A percentile compares a stretch with the other conserved stretches of the same genome.
These are phyloP conservation scores for Fusarium abutilonis DNA, from an alignment of 2,329 filamentous ascomycete genomes.

Conservation along the genomic window DNA sequence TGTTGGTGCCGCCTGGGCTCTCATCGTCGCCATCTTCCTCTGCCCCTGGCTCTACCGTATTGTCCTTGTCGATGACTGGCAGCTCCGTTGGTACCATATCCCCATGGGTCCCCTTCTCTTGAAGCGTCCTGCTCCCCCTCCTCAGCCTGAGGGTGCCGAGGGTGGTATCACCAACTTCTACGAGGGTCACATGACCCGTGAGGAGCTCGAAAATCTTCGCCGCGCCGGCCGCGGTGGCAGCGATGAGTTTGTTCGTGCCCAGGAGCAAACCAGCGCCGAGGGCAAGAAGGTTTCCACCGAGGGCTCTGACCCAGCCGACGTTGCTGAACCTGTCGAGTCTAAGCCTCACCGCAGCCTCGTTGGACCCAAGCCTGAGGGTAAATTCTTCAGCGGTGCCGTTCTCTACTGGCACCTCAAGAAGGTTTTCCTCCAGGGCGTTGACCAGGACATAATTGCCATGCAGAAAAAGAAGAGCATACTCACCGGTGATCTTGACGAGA, in stretches of 20 bases:
- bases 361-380: constrained; percentile 36
- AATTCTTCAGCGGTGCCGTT: constrained; percentile 11
- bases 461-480: constrained; percentile 59
- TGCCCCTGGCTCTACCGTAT: constrained; percentile 68
- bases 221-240: constrained; percentile 46
- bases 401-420: constrained; percentile 45
- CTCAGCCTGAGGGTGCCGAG: constrained; percentile 75
- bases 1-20: constrained; percentile 59
- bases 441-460: constrained; percentile 44
- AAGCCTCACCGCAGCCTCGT: constrained; percentile 35
- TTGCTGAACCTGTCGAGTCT: constrained; percentile 15
- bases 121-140: constrained; percentile 52
- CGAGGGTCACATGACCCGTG: constrained; percentile 63
- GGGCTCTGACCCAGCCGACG: background rate
- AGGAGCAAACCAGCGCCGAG: constrained; percentile 27
- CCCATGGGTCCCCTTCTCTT: constrained; percentile 63
- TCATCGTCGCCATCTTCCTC: constrained; percentile 63
- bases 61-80: constrained; percentile 69
- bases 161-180: constrained; percentile 64
- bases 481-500: constrained; percentile 61
- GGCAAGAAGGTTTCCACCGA: constrained; percentile 39
- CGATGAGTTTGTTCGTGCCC: constrained; percentile 40
- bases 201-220: constrained; percentile 57
- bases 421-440: constrained; percentile 39
- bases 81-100: constrained; percentile 66